phyloP scores from a whole-genome alignment of 2,329 filamentous ascomycete species.

The Neonectria neomacrospora region DNA sequence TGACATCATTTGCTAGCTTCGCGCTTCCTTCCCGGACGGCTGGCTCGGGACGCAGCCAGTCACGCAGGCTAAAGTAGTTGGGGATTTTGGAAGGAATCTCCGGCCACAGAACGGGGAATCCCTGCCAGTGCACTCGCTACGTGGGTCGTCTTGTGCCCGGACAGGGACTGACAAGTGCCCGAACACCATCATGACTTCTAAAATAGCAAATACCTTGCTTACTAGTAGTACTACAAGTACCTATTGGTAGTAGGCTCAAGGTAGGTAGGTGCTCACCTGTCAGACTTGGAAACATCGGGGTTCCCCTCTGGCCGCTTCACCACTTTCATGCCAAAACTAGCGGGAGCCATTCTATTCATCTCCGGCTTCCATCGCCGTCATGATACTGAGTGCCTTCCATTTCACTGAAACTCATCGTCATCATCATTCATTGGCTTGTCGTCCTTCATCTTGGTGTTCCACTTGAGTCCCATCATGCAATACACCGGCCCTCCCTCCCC shows the following conservation, averaged over 20 bases:
- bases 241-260: too few species aligned
- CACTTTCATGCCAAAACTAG: too few species aligned
- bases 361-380: not conserved
- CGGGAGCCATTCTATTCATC: too few species aligned
- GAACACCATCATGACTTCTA: not conserved
- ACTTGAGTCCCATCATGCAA: not conserved
- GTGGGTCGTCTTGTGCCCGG: not conserved
- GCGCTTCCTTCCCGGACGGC: not conserved
- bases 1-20: not conserved
- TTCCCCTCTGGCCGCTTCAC: too few species aligned
- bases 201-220: too few species aligned
- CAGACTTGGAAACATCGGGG: too few species aligned
- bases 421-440: not conserved
- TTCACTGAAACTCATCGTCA: not conserved
- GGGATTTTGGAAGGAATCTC: too few species aligned
- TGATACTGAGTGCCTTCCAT: not conserved
- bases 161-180: not conserved
- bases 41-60: not conserved
- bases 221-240: too few species aligned
- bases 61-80: too few species aligned
- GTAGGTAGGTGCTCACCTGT: too few species aligned
- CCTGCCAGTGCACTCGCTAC: conserved; percentile 1
- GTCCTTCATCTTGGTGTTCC: not conserved
- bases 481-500: not conserved
- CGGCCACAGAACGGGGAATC: not conserved